A percentile compares a stretch with the other conserved stretches of the same genome.
Conservation (phyloP, 306 rosid species). For the Cucurbita argyrosperma region DNA sequence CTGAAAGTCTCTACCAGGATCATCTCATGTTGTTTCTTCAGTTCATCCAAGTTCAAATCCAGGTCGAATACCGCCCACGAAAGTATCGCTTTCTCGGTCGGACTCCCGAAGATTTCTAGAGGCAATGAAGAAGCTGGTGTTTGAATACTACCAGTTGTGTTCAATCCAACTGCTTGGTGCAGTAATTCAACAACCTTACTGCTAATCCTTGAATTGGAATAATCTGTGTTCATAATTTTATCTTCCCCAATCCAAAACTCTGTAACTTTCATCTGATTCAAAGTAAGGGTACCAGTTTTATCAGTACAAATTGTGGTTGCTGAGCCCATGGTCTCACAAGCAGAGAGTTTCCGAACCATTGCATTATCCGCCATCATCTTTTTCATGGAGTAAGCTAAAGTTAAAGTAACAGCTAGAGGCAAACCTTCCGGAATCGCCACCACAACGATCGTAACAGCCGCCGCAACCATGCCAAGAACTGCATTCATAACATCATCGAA, state of each 20-base stretch:
- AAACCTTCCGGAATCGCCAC: conserved; percentile 19
- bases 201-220: background rate
- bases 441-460: conserved; percentile 11
- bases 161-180: conserved; percentile 12
- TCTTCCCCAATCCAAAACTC: conserved; percentile 16
- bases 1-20: conserved; percentile 13
- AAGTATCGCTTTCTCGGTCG: conserved; percentile 15
- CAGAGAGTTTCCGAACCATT: conserved; percentile 14
- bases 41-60: conserved; percentile 10
- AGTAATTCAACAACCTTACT: background rate
- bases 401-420: conserved; percentile 14
- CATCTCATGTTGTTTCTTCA: conserved; percentile 7
- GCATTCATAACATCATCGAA: conserved; percentile 5
- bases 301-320: conserved; percentile 15
- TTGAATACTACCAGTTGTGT: conserved; percentile 11
- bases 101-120: conserved; percentile 13
- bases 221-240: background rate
- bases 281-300: conserved; percentile 16
- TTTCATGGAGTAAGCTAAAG: conserved; percentile 17
- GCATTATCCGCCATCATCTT: conserved; percentile 17
- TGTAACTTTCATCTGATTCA: conserved; percentile 16
- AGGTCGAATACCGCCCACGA: conserved; percentile 7
- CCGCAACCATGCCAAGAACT: conserved; percentile 4
- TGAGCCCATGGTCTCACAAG: conserved; percentile 16
- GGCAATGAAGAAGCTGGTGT: background rate